Base-by-base conservation (phyloP, 257 asterid species). In the Plantago ovata region DNA sequence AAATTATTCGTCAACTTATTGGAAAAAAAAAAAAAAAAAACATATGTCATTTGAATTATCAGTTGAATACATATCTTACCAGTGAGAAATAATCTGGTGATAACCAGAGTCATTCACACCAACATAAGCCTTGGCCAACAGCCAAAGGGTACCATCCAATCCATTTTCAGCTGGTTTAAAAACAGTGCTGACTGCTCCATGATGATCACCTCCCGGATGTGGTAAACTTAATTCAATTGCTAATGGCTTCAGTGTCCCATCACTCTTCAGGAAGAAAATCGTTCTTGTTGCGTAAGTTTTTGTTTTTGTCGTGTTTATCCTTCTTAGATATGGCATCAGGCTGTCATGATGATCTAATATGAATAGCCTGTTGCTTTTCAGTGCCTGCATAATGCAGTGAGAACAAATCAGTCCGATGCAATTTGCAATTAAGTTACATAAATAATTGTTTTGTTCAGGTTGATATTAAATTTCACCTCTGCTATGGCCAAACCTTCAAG, bases 151-250 rank as follows among this genome's bases (percentile, higher is more conserved):
- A 24, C 73, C 77, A 56, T 80, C 73, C 38, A 68, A 70, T 46
- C 95, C 95, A 14, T 77, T 77, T 64, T 80, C 78, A 13, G 87
- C 78, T 24, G 94, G 96, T 12, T 77, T 75, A 62, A 62, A 70
- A 11, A 87, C 87, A 20, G 65, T 47, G 69, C 87, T 87, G n/a
- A 77, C 56, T 9, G 77, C 73, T 16, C 95, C 94, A 9, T 54
- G 61, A 51, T 70, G 64, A 67, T 80, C 84, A 11, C 80, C 92
- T 0, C 82, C 65, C 24, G 88, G 81, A 75, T 75, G 85, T n/a
- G 96, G 94, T 69, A 76, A 71, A 72, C 96, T 84, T 59, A 87
- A 63, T 67, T 87, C 96, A 62, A 87, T 87, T 41, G 87, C 93
- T 43, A 87, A 13, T 11, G 96, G 94, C 72, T 66, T 77, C 65